These are phyloP conservation scores for Pleurotus sapidus DNA, from an alignment of 768 basidiomycete species.

Conservation along the genomic window DNA sequence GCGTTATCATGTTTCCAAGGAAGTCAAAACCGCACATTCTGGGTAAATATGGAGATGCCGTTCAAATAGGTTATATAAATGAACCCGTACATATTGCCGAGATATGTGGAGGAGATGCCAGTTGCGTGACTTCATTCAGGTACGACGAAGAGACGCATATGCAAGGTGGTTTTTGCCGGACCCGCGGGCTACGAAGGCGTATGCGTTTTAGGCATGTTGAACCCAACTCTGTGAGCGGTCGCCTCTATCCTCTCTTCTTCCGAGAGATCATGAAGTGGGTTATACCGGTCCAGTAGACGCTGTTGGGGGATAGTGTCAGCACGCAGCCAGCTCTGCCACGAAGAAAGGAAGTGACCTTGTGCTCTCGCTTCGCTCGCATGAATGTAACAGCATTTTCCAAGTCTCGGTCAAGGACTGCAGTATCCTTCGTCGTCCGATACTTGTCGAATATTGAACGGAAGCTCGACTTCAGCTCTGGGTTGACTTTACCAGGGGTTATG, in stretches of 20 bases:
- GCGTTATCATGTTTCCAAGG: too few species aligned
- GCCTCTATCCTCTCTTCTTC: conserved; percentile 78
- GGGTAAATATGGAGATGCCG: too few species aligned
- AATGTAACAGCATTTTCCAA: conserved; percentile 64
- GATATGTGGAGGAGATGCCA: too few species aligned
- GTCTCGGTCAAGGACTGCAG: conserved; percentile 36
- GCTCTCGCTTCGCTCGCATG: conserved; percentile 66
- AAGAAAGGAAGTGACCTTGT: conserved; percentile 55
- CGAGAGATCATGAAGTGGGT: conserved; percentile 78
- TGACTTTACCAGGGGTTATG: conserved; percentile 33
- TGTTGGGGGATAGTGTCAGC: conserved; percentile 24
- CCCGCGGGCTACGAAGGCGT: too few species aligned
- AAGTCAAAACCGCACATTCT: too few species aligned
- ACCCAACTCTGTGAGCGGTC: conserved; percentile 83
- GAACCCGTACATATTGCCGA: too few species aligned
- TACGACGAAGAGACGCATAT: too few species aligned
- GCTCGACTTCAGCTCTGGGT: conserved; percentile 39
- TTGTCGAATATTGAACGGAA: conserved; percentile 56
- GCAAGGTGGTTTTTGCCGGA: too few species aligned
- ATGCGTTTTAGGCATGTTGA: conserved; percentile 68
- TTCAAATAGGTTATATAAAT: too few species aligned
- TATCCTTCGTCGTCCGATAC: conserved; percentile 20
- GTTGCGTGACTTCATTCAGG: too few species aligned
- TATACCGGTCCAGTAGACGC: conserved; percentile 84
- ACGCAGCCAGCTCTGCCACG: background rate